Base-by-base conservation (phyloP, 208 protist genomes). In the Leishmania amazonensis region DNA sequence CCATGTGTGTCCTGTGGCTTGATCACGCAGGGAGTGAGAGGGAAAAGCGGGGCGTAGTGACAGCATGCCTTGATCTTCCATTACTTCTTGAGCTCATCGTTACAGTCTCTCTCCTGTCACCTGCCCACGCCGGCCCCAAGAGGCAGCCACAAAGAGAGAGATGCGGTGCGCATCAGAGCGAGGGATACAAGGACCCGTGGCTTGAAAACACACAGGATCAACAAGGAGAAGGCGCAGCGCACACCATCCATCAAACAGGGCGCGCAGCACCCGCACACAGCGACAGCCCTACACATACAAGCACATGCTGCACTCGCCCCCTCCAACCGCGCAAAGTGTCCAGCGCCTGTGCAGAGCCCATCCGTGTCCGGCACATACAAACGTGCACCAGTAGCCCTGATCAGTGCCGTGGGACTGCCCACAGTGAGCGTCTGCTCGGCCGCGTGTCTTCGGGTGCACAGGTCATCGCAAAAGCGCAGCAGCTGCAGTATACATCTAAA, bases 401-500 rank as follows among this genome's bases (percentile, higher is more conserved):
- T 42, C 38, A 71, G 15, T 5, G 38, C 21, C 2, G 65, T 45
- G 65, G 11, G 19, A 13, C 19, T 47, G 4, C 24, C n/a, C 24
- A 38, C 60, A 38, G 60, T 45, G 65, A 9, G 65, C 8, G 62
- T 21, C 62, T 31, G 31, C 62, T 40, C 31, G 8, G 62, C 13
- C 57, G 57, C 11, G 31, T 19, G n/a, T n/a, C 24, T 7, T 19
- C n/a, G 60, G 5, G 13, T 67, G 60, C n/a, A 19, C 60, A 4
- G n/a, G 60, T 38, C 11, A 24, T 31, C n/a, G n/a, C 60, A 17
- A 38, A 38, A 67, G 24, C 60, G n/a, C 9, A 6, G n/a, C 60
- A 19, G 4, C 76, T 31, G 78, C 80, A 54, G 72, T 71, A 72
- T 58, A 40, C 31, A 47, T 78, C 76, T 94, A 93, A 73, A 90